Conservation (phyloP, 2,329 filamentous ascomycete genomes). For the Didymella pinodella region DNA sequence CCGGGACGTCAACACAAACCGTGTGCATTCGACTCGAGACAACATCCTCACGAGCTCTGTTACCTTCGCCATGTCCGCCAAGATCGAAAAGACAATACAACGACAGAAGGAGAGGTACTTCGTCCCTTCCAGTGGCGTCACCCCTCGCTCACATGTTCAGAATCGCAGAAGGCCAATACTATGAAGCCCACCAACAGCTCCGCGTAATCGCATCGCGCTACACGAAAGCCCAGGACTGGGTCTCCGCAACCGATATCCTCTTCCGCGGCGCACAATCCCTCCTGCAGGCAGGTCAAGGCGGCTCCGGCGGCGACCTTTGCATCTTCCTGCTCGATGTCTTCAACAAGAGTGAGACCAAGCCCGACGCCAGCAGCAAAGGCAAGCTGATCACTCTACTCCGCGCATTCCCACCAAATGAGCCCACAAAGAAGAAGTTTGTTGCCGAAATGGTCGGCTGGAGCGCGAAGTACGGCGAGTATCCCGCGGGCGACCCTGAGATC, state of each 20-base stretch:
- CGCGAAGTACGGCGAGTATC: conserved; percentile 81
- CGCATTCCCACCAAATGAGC: conserved; percentile 82
- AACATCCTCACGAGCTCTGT: not conserved
- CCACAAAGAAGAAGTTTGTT: conserved; percentile 91
- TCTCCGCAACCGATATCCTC: conserved; percentile 85
- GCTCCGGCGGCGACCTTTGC: conserved; percentile 88
- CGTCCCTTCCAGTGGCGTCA: not conserved
- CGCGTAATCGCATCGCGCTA: conserved; percentile 94
- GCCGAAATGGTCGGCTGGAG: conserved; percentile 91
- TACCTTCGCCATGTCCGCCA: conserved; percentile 48
- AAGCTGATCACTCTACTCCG: conserved; percentile 79
- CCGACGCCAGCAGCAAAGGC: conserved; percentile 76
- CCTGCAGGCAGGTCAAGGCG: conserved; percentile 90
- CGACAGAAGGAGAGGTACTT: conserved; percentile 77
- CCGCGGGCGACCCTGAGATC: conserved; percentile 90
- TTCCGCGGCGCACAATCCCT: conserved; percentile 84
- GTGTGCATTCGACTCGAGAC: conserved; percentile 2
- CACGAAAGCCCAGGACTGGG: conserved; percentile 85
- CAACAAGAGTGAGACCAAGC: conserved; percentile 81
- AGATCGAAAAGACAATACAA: conserved; percentile 75
- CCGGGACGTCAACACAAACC: conserved; percentile 8
- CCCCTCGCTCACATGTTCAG: conserved; percentile 53
- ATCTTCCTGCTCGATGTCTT: conserved; percentile 90
- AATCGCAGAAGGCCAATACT: conserved; percentile 90
- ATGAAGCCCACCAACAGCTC: conserved; percentile 98